Base-by-base conservation (phyloP, 2,329 filamentous ascomycete genomes). In the Sporothrix brasiliensis region DNA sequence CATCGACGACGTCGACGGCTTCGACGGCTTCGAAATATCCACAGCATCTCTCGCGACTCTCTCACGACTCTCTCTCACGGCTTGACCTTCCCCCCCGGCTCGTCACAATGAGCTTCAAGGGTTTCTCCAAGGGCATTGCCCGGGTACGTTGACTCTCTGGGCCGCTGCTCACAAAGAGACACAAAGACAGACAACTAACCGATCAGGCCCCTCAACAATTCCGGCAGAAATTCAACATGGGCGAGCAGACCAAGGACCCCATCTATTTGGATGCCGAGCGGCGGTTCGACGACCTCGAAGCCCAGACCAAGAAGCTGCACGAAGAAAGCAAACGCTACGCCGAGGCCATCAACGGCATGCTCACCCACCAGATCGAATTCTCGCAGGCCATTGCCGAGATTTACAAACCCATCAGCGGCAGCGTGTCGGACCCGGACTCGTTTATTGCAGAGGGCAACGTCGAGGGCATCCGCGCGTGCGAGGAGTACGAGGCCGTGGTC, bases 291-390 rank as follows among this genome's bases (percentile, higher is more conserved):
- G 95, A 99, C 83, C 87, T 99, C 74, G 95, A 99, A 82, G 91
- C 85, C 74, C 94, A 99, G 83, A 98, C 95, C 49, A 98, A 97
- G 86, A 94, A 92, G 81, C 89, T 97, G 41, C 94, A 98, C 82
- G 93, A 97, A 83, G 94, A 98, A 81, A 97, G 93, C 70, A 92
- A 94, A 80, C 97, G 97, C 83, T 99, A 99, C 81, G 97, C 97
- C 77, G 90, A 97, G 69, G 92, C 95, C 79, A 97, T 99, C 83
- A 97, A 98, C 83, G 92, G 91, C 85, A 99, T 99, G 95, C 87
- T 99, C 77, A 88, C 85, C 78, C 94, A 98, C 82, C 95, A 99
- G 83, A 98, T 99, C 81, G 94, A 97, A 79, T 99, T 99, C 83
- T 97, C 94, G 76, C 89, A 97, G 82, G 92, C 94, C 75, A 94